phyloP scores from a whole-genome alignment of 2,329 filamentous ascomycete genomes.

The Penicillium sp. region DNA sequence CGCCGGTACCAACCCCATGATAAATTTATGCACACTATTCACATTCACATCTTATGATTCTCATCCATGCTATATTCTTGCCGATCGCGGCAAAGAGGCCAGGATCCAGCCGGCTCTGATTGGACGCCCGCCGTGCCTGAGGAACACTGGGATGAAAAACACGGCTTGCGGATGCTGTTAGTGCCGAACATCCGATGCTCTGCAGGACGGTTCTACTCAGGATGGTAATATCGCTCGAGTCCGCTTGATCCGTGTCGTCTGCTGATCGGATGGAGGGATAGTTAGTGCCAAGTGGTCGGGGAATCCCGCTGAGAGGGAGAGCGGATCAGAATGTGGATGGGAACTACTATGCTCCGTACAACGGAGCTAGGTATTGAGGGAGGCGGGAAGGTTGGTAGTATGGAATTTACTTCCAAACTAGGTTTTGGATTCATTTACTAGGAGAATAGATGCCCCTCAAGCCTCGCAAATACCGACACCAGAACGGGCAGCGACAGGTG shows the following conservation, averaged over 20 bases:
- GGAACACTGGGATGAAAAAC: conserved; percentile 3
- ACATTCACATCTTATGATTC: not conserved
- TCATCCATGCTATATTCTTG: not conserved
- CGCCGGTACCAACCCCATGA: not conserved
- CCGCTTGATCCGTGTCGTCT: conserved; percentile 1
- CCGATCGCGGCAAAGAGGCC: conserved; percentile 15
- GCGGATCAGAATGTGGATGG: not conserved
- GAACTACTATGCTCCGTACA: not conserved
- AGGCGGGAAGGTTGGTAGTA: not conserved
- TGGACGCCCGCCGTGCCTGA: conserved; percentile 11
- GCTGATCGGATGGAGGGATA: conserved; percentile 1
- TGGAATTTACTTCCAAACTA: not conserved
- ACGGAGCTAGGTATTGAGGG: not conserved
- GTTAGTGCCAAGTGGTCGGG: not conserved
- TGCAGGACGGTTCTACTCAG: conserved; percentile 4
- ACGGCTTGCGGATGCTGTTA: conserved; percentile 13
- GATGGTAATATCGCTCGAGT: conserved; percentile 12
- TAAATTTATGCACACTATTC: not conserved
- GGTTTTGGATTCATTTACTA: not conserved
- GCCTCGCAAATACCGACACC: not conserved
- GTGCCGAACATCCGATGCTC: conserved; percentile 21
- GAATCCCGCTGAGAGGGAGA: not conserved
- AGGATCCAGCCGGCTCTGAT: conserved; percentile 1
- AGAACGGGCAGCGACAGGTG: not conserved
- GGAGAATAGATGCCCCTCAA: not conserved